These are phyloP conservation scores for Phaeotremella fagi DNA, from an alignment of 768 basidiomycete genomes.

Conservation along the genomic window DNA sequence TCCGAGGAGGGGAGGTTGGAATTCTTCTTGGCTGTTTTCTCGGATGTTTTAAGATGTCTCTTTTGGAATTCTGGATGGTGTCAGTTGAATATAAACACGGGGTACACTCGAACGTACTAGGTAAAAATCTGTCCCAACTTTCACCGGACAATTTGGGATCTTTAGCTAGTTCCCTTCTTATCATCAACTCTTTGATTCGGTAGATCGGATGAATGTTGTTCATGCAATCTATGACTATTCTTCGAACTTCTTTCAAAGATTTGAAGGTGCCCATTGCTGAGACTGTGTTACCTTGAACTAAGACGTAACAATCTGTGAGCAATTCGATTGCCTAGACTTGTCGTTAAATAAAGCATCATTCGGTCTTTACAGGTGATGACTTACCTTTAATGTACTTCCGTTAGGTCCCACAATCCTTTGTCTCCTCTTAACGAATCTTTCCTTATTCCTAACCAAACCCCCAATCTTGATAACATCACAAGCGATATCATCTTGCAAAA, in stretches of 20 bases:
- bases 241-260: conserved; percentile 87
- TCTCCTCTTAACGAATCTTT: conserved; percentile 89
- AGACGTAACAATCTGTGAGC: conserved; percentile 89
- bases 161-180: conserved; percentile 92
- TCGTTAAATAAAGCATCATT: neutral
- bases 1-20: conserved; percentile 47
- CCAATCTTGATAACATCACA: conserved; percentile 99
- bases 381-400: conserved; percentile 91
- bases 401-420: conserved; percentile 97
- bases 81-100: neutral
- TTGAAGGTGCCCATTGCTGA: conserved; percentile 97
- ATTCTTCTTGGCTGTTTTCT: conserved; percentile 89
- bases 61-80: conserved; percentile 67
- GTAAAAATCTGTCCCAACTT: conserved; percentile 95
- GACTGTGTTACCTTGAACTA: conserved; percentile 97
- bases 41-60: conserved; percentile 83
- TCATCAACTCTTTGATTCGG: conserved; percentile 99
- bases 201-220: conserved; percentile 99
- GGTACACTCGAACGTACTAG: conserved; percentile 50
- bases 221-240: conserved; percentile 99
- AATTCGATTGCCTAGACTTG: conserved; percentile 84
- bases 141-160: conserved; percentile 92
- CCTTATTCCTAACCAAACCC: conserved; percentile 86
- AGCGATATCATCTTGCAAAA: conserved; percentile 80
- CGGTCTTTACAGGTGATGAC: conserved; percentile 21